Percentiles rank a stretch among this genome's conserved stretches.
phyloP scores from a whole-genome alignment of 345 rosid genomes.

The Tarenaya hassleriana region DNA sequence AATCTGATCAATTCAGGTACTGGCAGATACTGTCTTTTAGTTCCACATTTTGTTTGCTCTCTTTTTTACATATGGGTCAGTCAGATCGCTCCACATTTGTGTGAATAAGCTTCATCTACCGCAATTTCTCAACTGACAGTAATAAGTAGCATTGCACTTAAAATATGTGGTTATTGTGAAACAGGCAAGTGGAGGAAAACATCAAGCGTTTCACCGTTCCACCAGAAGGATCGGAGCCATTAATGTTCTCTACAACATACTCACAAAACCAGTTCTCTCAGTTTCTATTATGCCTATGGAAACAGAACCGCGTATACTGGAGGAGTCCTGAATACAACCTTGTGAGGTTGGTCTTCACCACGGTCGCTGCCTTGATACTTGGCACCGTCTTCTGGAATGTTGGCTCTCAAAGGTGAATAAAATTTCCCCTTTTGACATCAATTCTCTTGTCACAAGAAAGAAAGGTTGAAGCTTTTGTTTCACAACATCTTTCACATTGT shows the following conservation, averaged over 20 bases:
- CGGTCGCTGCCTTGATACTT: slow-evolving; percentile 48
- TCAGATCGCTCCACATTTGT: no score
- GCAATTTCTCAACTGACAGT: background rate
- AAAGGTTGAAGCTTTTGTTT: no score
- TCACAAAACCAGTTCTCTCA: slow-evolving; percentile 48
- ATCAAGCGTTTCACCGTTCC: slow-evolving; percentile 51
- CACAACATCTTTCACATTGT: background rate
- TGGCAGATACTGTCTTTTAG: slow-evolving; percentile 8
- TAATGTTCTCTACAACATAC: slow-evolving; percentile 48
- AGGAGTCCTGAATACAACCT: slow-evolving; percentile 86
- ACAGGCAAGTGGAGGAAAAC: slow-evolving; percentile 62
- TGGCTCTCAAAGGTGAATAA: slow-evolving; percentile 51
- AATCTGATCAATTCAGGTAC: slow-evolving; percentile 59
- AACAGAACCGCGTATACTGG: slow-evolving; percentile 90
- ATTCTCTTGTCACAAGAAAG: background rate
- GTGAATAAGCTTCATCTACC: background rate
- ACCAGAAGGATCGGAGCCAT: slow-evolving; percentile 54
- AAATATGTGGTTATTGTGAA: no score
- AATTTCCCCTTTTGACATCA: background rate
- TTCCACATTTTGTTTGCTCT: background rate
- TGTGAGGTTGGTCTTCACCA: slow-evolving; percentile 57
- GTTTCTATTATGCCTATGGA: slow-evolving; percentile 61
- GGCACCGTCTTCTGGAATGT: slow-evolving; percentile 79
- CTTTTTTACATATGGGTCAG: background rate
- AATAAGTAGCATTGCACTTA: slow-evolving; percentile 5